phyloP scores from a whole-genome alignment of 345 rosid species.

The Turritis glabra region DNA sequence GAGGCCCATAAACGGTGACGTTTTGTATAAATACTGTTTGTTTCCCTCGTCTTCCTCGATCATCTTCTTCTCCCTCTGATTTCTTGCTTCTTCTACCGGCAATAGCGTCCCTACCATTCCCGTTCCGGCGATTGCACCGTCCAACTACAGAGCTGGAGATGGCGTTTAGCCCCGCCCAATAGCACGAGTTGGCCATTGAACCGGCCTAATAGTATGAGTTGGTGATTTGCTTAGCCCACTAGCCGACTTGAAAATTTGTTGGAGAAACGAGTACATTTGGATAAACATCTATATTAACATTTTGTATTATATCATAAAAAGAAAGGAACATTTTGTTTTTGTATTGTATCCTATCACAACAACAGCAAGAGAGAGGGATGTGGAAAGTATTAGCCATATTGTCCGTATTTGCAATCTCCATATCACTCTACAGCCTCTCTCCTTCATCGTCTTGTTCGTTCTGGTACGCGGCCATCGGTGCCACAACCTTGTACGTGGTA shows the following conservation, averaged over 20 bases:
- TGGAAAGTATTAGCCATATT: not conserved
- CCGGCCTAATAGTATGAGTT: not conserved
- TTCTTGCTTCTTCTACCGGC: not conserved
- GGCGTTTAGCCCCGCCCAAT: not conserved
- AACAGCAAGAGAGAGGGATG: not conserved
- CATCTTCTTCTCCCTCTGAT: not conserved
- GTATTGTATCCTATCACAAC: not conserved
- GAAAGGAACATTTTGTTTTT: too few relatives aligned
- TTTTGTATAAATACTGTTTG: not conserved
- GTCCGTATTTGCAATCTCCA: not conserved
- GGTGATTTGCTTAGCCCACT: not conserved
- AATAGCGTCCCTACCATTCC: not conserved
- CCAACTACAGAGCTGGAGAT: not conserved
- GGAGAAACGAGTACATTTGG: not conserved
- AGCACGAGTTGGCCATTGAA: not conserved
- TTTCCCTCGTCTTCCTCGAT: not conserved
- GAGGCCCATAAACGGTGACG: too few relatives aligned
- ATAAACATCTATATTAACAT: too few relatives aligned
- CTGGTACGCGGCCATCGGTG: not conserved
- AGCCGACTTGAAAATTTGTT: too few relatives aligned
- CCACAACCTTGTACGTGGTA: not conserved
- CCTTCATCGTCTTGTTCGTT: not conserved
- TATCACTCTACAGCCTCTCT: not conserved
- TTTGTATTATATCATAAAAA: too few relatives aligned
- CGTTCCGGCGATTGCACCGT: not conserved